phyloP scores from a whole-genome alignment of 2,329 filamentous ascomycete genomes.

The Xylogone sp. region DNA sequence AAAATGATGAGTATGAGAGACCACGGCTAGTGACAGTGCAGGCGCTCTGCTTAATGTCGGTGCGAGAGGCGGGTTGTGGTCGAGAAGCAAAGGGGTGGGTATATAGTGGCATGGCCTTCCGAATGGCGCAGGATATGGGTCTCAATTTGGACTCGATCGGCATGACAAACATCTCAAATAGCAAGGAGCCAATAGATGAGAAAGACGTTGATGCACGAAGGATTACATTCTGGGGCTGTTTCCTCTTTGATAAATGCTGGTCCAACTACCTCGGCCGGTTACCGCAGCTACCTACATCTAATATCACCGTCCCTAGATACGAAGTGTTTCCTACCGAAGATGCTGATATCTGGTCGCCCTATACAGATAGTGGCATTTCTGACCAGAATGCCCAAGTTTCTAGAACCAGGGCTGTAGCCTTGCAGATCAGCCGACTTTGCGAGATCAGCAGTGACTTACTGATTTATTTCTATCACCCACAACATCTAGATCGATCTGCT shows the following conservation, averaged over 20 bases:
- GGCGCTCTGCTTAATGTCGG: conserved; percentile 91
- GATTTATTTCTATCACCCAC: conserved; percentile 86
- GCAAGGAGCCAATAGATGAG: conserved; percentile 61
- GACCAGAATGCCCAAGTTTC: conserved; percentile 73
- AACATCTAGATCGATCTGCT: conserved; percentile 55
- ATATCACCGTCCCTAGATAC: conserved; percentile 81
- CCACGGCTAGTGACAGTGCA: conserved; percentile 87
- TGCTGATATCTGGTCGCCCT: conserved; percentile 79
- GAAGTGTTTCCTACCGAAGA: conserved; percentile 92
- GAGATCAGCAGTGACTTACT: conserved; percentile 93
- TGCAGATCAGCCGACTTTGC: conserved; percentile 79
- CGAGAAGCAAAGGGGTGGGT: conserved; percentile 96
- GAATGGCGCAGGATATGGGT: conserved; percentile 93
- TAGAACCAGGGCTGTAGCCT: conserved; percentile 73
- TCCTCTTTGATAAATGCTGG: conserved; percentile 98
- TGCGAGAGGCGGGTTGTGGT: conserved; percentile 90
- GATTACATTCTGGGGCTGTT: conserved; percentile 97
- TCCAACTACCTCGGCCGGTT: conserved; percentile 93
- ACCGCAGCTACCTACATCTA: conserved; percentile 76
- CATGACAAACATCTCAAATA: conserved; percentile 46
- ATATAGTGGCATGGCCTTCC: conserved; percentile 96
- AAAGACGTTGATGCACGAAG: conserved; percentile 84
- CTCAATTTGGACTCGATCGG: conserved; percentile 78
- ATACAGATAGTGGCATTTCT: conserved; percentile 78
- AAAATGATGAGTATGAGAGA: conserved; percentile 90